phyloP scores from a whole-genome alignment of 768 basidiomycete genomes.

The Kwoniella bestiolae region DNA sequence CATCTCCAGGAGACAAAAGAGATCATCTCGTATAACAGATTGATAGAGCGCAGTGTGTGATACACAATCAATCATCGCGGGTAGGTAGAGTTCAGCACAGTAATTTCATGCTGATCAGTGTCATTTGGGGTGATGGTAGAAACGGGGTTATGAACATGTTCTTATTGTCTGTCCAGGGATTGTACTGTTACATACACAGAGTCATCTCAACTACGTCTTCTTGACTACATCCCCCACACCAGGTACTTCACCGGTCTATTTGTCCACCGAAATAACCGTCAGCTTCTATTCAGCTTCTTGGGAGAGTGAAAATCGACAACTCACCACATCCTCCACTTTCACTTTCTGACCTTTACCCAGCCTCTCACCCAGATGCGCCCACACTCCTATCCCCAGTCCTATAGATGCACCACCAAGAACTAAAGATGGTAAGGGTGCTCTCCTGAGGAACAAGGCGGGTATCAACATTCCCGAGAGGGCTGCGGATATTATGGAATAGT shows the following conservation, averaged over 20 bases:
- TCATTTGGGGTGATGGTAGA: neutral
- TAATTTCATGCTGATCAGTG: neutral
- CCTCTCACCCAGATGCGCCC: conserved; percentile 40
- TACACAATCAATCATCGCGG: neutral
- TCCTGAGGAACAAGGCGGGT: conserved; percentile 50
- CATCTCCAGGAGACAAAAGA: too few relatives aligned
- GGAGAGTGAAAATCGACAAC: too few relatives aligned
- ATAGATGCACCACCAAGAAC: conserved; percentile 52
- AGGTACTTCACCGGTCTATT: conserved; percentile 15
- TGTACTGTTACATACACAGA: neutral
- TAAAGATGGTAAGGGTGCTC: conserved; percentile 45
- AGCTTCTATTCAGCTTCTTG: too few relatives aligned
- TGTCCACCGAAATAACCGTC: too few relatives aligned
- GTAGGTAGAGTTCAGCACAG: neutral
- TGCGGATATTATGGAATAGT: conserved; percentile 55
- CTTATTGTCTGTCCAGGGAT: neutral
- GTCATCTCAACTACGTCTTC: neutral
- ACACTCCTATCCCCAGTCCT: conserved; percentile 49
- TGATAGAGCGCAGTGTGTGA: neutral
- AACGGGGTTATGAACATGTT: neutral
- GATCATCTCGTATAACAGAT: too few relatives aligned
- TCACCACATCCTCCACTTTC: conserved; percentile 45
- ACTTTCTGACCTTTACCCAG: conserved; percentile 44
- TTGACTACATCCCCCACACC: conserved; percentile 14
- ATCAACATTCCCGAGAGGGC: conserved; percentile 40